Evolutionary conservation across 1,284 basidiomycete genomes (phyloP).

Genomic region (Trametes pubescens): DNA sequence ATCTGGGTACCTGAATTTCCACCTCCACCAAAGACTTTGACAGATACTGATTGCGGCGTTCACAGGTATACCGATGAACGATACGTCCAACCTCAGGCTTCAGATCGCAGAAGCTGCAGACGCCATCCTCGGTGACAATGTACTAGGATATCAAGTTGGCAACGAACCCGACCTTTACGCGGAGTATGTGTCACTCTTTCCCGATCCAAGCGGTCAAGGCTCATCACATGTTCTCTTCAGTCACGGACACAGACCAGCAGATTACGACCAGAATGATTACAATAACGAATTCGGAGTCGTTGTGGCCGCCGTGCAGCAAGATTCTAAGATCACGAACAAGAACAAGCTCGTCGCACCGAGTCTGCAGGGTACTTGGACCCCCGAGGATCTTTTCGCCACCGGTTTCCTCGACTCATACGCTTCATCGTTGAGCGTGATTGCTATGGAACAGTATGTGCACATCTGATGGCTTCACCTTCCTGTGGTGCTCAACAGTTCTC

Average conservation of each 20-base stretch:
- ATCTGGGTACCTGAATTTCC: slow-evolving; percentile 41
- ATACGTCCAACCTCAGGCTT: slow-evolving; percentile 59
- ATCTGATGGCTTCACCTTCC: background rate
- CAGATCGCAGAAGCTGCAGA: slow-evolving; percentile 58
- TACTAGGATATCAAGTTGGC: slow-evolving; percentile 67
- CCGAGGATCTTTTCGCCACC: slow-evolving; percentile 54
- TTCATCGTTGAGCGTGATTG: slow-evolving; percentile 49
- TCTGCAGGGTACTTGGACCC: slow-evolving; percentile 55
- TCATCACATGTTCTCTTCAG: slow-evolving; percentile 14
- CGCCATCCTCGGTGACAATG: slow-evolving; percentile 62
- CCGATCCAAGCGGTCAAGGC: background rate
- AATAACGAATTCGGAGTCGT: slow-evolving; percentile 57
- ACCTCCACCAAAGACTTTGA: too few species aligned
- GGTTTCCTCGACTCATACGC: slow-evolving; percentile 53
- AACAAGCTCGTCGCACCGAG: slow-evolving; percentile 58
- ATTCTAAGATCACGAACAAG: slow-evolving; percentile 46
- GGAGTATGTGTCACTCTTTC: slow-evolving; percentile 27
- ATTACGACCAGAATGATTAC: slow-evolving; percentile 55
- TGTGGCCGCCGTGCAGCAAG: slow-evolving; percentile 48
- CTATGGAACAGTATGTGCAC: slow-evolving; percentile 57
- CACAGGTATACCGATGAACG: slow-evolving; percentile 58
- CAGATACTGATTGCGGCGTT: background rate
- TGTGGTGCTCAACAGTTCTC: background rate
- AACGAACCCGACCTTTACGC: slow-evolving; percentile 79
- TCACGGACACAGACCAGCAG: slow-evolving; percentile 46